A percentile compares a stretch with the other conserved stretches of the same genome.
These are phyloP conservation scores for Fusarium devonianum DNA, from an alignment of 2,329 filamentous ascomycete genomes.

Conservation along the genomic window DNA sequence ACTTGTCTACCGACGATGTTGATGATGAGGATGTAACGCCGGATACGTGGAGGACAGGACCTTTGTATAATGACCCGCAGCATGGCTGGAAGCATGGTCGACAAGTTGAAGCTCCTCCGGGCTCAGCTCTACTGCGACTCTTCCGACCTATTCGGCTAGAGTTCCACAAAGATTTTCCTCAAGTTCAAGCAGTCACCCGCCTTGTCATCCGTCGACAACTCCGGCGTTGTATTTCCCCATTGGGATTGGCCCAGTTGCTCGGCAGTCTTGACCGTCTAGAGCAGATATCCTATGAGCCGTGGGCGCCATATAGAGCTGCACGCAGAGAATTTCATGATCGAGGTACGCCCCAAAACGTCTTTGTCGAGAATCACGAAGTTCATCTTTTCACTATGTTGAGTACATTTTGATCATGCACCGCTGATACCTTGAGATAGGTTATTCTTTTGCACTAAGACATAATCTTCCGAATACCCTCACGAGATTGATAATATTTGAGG, in stretches of 20 bases:
- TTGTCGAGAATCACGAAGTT: conserved; percentile 21
- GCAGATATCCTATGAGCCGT: conserved; percentile 45
- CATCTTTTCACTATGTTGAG: background rate
- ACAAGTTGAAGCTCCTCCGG: conserved; percentile 35
- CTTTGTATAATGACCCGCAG: conserved; percentile 33
- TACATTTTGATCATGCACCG: background rate
- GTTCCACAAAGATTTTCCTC: conserved; percentile 18
- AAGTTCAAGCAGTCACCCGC: background rate
- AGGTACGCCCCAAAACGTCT: conserved; percentile 38
- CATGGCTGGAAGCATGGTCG: conserved; percentile 46
- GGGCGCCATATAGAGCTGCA: conserved; percentile 38
- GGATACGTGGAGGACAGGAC: background rate
- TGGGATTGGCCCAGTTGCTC: conserved; percentile 28
- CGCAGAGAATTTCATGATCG: conserved; percentile 7
- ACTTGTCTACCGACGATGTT: conserved; percentile 36
- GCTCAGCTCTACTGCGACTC: conserved; percentile 36
- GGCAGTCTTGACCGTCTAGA: conserved; percentile 40
- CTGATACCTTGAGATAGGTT: conserved; percentile 17
- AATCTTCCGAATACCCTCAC: conserved; percentile 38
- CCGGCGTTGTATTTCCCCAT: conserved; percentile 21
- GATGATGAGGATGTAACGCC: conserved; percentile 7
- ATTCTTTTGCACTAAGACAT: conserved; percentile 1
- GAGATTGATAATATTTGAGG: conserved; percentile 41
- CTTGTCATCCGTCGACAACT: conserved; percentile 2
- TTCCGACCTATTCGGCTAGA: conserved; percentile 29